These are phyloP conservation scores for Daldinia eschscholtzii DNA, from an alignment of 2,329 filamentous ascomycete species.

Conservation along the genomic window DNA sequence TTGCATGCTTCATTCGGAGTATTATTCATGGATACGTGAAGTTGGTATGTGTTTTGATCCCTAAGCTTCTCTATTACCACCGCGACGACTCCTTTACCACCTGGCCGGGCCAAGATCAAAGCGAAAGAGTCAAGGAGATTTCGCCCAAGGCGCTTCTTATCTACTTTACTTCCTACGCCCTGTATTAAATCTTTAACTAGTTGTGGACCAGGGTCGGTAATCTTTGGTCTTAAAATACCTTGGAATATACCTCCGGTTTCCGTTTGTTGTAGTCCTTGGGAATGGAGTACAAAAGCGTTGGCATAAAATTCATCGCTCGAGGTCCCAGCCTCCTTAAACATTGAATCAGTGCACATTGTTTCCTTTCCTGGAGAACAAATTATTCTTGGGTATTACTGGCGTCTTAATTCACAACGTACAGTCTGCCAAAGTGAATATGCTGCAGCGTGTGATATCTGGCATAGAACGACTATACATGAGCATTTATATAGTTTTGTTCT, in stretches of 20 bases:
- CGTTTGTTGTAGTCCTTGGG: neutral
- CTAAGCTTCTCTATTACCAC: slow-evolving; percentile 14
- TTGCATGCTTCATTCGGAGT: neutral
- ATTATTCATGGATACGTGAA: slow-evolving; percentile 18
- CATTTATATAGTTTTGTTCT: too few relatives aligned
- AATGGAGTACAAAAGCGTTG: neutral
- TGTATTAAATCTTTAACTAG: neutral
- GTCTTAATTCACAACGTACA: too few relatives aligned
- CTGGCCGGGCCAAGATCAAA: slow-evolving; percentile 23
- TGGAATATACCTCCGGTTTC: neutral
- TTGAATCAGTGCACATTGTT: too few relatives aligned
- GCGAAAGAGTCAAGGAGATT: slow-evolving; percentile 39
- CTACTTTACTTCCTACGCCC: neutral
- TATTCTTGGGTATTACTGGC: too few relatives aligned
- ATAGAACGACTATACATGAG: too few relatives aligned
- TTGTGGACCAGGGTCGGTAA: too few relatives aligned
- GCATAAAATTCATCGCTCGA: slow-evolving; percentile 2
- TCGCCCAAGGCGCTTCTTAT: neutral
- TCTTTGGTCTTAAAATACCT: neutral
- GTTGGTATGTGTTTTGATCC: neutral
- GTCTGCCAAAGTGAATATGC: too few relatives aligned
- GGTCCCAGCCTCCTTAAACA: neutral
- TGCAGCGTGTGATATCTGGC: too few relatives aligned
- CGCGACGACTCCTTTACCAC: slow-evolving; percentile 11
- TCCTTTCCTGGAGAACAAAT: too few relatives aligned